Evolutionary conservation across 164 flowering plant genomes (phyloP).

Genomic region (Paratinospora sagittata): DNA sequence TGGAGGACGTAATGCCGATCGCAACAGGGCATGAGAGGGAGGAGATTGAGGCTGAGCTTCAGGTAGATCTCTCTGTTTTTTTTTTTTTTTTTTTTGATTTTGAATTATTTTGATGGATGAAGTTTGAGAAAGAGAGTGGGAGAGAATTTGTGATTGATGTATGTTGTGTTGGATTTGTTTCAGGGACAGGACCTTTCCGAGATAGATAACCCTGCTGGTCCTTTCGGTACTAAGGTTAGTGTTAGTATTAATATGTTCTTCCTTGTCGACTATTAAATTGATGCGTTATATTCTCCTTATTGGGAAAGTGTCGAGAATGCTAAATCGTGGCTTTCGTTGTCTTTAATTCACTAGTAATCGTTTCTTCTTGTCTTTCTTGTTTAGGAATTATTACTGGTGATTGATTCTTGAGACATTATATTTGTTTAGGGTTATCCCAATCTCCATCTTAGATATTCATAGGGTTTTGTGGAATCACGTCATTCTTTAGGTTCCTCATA

Average conservation of each 20-base stretch:
- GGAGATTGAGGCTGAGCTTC: conserved; percentile 77
- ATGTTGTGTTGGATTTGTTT: conserved; percentile 9
- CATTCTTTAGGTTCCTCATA: too few relatives aligned
- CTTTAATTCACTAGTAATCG: too few relatives aligned
- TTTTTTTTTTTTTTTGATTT: neutral
- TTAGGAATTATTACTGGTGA: neutral
- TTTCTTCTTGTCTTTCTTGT: neutral
- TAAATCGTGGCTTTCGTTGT: too few relatives aligned
- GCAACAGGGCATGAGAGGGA: conserved; percentile 97
- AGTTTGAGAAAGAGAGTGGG: neutral
- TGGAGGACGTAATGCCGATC: conserved; percentile 85
- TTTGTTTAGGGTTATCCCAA: too few relatives aligned
- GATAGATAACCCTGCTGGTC: conserved; percentile 13
- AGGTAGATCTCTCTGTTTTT: conserved; percentile 33
- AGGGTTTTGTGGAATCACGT: too few relatives aligned
- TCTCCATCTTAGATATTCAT: too few relatives aligned
- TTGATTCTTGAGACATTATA: neutral
- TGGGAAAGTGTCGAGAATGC: too few relatives aligned
- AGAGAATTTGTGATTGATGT: conserved; percentile 9
- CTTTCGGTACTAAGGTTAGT: conserved; percentile 21
- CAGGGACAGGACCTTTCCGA: conserved; percentile 12
- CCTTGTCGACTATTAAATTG: neutral
- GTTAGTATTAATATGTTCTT: neutral
- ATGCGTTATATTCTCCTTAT: too few relatives aligned
- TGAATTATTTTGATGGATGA: neutral